These are phyloP conservation scores for Xylaria flabelliformis DNA, from an alignment of 495 filamentous ascomycete species.

Conservation along the genomic window DNA sequence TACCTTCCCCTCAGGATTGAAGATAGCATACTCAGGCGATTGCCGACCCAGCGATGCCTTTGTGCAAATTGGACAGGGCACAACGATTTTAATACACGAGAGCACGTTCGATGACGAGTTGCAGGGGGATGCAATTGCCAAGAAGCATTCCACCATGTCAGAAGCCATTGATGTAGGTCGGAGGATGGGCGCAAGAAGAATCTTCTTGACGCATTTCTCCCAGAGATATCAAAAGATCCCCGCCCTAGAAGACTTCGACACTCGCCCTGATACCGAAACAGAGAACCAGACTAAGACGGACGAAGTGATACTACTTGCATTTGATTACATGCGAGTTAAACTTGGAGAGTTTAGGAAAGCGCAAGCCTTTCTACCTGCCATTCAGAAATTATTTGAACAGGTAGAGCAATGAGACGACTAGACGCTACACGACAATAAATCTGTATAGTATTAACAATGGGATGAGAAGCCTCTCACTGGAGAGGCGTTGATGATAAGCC, in stretches of 20 bases:
- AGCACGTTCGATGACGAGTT: conserved; percentile 93
- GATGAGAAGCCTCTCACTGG: no score
- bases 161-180: conserved; percentile 83
- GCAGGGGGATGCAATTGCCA: conserved; percentile 75
- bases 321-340: conserved; percentile 87
- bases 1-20: conserved; percentile 80
- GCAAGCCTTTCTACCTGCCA: conserved; percentile 73
- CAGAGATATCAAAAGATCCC: conserved; percentile 94
- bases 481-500: no score
- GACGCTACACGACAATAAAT: background rate
- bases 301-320: conserved; percentile 74
- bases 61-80: conserved; percentile 69
- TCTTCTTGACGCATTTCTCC: conserved; percentile 90
- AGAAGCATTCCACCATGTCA: conserved; percentile 85
- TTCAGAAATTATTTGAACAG: conserved; percentile 69
- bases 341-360: conserved; percentile 80
- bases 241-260: conserved; percentile 47
- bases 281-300: conserved; percentile 35
- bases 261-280: conserved; percentile 24
- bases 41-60: conserved; percentile 79
- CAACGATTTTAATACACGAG: conserved; percentile 90
- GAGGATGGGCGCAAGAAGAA: conserved; percentile 75
- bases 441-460: background rate
- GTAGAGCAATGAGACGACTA: conserved; percentile 26
- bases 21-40: conserved; percentile 91